These are phyloP conservation scores for Salvia hispanica DNA, from an alignment of 257 asterid species.

Conservation along the genomic window DNA sequence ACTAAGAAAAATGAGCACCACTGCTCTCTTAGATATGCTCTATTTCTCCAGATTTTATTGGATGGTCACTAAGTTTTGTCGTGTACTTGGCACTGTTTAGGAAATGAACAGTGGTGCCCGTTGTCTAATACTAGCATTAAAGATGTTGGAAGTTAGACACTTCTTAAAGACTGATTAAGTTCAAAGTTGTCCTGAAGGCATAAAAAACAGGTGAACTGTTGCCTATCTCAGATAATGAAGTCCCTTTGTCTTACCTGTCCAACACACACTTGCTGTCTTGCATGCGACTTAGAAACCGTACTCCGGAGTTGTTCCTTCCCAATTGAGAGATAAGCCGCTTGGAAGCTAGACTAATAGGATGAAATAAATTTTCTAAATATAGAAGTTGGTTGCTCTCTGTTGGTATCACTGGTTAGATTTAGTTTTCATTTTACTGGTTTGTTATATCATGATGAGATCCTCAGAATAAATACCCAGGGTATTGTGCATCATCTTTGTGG, in stretches of 20 bases:
- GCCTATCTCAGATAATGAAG: not conserved
- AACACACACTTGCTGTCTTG: not conserved
- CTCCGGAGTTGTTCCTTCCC: not conserved
- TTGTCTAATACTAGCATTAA: not conserved
- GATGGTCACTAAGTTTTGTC: not conserved
- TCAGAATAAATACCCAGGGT: not conserved
- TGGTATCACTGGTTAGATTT: too few species aligned
- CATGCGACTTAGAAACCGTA: not conserved
- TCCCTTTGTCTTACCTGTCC: not conserved
- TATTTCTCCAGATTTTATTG: not conserved
- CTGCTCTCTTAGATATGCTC: not conserved
- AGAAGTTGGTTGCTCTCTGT: too few species aligned
- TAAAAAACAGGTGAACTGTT: not conserved
- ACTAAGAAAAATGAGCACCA: not conserved
- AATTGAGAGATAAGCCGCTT: not conserved
- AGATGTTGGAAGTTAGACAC: not conserved
- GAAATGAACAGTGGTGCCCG: not conserved
- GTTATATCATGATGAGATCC: slow-evolving; percentile 2
- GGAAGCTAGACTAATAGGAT: not conserved
- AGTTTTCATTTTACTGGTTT: not conserved
- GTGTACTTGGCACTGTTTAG: not conserved
- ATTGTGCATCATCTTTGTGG: not conserved
- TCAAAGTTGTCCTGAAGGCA: not conserved
- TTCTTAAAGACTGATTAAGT: too few species aligned
- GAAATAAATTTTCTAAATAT: not conserved